Evolutionary conservation across 2,329 filamentous ascomycete species (phyloP).

Genomic region (Ascochyta rabiei): DNA sequence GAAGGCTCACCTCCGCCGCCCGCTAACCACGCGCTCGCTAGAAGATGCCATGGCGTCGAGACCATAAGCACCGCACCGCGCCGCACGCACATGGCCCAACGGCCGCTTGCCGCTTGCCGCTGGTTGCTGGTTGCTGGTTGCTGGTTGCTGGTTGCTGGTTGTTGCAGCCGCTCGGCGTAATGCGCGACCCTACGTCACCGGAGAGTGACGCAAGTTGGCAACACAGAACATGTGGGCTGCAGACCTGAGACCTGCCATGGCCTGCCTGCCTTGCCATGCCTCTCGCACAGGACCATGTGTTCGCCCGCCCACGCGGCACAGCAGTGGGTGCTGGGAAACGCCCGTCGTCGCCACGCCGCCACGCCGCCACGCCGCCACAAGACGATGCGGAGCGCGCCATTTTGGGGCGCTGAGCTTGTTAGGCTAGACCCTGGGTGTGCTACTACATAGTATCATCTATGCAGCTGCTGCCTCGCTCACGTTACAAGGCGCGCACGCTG

Average conservation of each 20-base stretch:
- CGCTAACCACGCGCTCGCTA: constrained; percentile 13
- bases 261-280: too few species aligned
- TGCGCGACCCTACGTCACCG: constrained; percentile 5
- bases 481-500: too few species aligned
- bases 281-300: not conserved
- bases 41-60: constrained; percentile 11
- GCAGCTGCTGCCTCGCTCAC: too few species aligned
- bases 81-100: not conserved
- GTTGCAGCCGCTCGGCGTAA: constrained; percentile 1
- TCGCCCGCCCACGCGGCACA: constrained; percentile 4
- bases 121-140: too few species aligned
- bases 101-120: constrained; percentile 6
- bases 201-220: not conserved
- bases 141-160: not conserved
- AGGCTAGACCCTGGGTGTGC: constrained; percentile 7
- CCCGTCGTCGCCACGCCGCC: too few species aligned
- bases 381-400: constrained; percentile 2
- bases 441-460: too few species aligned
- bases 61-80: constrained; percentile 3
- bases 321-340: too few species aligned
- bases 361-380: not conserved
- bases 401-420: too few species aligned
- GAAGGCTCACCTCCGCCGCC: constrained; percentile 6
- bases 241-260: too few species aligned
- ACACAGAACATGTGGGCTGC: constrained; percentile 5